phyloP scores from a whole-genome alignment of 148 eudicot species.

The Drosera capensis region DNA sequence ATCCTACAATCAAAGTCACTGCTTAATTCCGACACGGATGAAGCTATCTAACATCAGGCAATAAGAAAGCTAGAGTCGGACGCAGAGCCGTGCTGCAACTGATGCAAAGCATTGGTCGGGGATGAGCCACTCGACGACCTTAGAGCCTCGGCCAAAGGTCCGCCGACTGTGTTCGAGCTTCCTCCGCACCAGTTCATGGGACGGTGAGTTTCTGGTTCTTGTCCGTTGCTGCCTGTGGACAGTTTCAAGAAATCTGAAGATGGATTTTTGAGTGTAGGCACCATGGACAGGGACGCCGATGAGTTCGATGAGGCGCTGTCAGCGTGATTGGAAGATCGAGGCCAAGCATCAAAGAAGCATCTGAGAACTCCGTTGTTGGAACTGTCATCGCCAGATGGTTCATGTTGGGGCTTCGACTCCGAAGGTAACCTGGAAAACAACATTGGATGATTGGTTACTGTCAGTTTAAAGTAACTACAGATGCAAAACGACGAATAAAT shows the following conservation, averaged over 20 bases:
- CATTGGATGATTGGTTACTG: neutral
- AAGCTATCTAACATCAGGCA: conserved; percentile 16
- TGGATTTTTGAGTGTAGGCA: conserved; percentile 29
- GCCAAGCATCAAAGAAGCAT: conserved; percentile 76
- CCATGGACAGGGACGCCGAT: conserved; percentile 40
- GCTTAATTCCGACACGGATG: neutral
- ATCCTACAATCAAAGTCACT: no score
- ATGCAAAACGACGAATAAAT: no score
- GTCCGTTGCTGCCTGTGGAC: conserved; percentile 28
- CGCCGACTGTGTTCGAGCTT: conserved; percentile 46
- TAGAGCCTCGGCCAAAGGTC: conserved; percentile 69
- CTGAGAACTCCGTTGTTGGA: conserved; percentile 30
- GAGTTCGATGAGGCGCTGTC: conserved; percentile 12
- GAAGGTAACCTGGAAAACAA: conserved; percentile 18
- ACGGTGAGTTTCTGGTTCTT: conserved; percentile 6
- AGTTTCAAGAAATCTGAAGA: conserved; percentile 54
- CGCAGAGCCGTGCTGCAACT: conserved; percentile 17
- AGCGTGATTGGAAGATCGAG: conserved; percentile 18
- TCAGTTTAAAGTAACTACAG: no score
- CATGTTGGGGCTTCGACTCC: conserved; percentile 20
- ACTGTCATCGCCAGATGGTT: conserved; percentile 17
- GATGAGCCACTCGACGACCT: conserved; percentile 50
- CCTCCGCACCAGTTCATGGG: conserved; percentile 24
- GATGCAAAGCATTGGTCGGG: conserved; percentile 60
- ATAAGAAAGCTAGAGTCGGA: conserved; percentile 42